A percentile compares a stretch with the other conserved stretches of the same genome.
phyloP scores from a whole-genome alignment of 2,329 filamentous ascomycete species.

The Trichoderma hamatum region DNA sequence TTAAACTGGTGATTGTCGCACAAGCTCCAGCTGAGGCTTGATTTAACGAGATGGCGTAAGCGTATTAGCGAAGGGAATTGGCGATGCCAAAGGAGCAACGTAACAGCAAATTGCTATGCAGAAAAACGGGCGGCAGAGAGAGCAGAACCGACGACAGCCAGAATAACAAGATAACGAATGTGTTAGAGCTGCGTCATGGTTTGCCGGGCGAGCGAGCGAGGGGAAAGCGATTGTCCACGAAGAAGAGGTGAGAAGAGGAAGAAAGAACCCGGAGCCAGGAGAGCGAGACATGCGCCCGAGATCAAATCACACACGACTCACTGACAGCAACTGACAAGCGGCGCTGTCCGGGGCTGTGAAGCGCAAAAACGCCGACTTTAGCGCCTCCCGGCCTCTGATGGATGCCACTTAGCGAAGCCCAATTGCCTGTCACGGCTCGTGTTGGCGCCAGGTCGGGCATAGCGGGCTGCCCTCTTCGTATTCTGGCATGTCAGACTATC shows the following conservation, averaged over 20 bases:
- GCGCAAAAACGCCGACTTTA: not conserved
- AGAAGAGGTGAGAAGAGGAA: not conserved
- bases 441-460: conserved; percentile 15
- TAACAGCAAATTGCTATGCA: not conserved
- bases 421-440: conserved; percentile 21
- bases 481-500: conserved; percentile 1
- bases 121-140: not conserved
- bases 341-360: conserved; percentile 12
- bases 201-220: conserved; percentile 5
- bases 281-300: not conserved
- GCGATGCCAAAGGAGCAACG: not conserved
- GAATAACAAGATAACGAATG: conserved; percentile 7
- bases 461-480: conserved; percentile 18
- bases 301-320: not conserved
- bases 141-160: conserved; percentile 16
- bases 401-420: not conserved
- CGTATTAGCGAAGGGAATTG: conserved; percentile 4
- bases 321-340: not conserved
- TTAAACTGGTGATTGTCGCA: not conserved
- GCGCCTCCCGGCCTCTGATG: not conserved
- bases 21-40: not conserved
- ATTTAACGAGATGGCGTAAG: conserved; percentile 4
- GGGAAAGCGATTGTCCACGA: not conserved
- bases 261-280: not conserved
- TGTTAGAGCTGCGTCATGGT: conserved; percentile 23